Evolutionary conservation across 768 basidiomycete species (phyloP).

Genomic region (Pisolithus microcarpus): DNA sequence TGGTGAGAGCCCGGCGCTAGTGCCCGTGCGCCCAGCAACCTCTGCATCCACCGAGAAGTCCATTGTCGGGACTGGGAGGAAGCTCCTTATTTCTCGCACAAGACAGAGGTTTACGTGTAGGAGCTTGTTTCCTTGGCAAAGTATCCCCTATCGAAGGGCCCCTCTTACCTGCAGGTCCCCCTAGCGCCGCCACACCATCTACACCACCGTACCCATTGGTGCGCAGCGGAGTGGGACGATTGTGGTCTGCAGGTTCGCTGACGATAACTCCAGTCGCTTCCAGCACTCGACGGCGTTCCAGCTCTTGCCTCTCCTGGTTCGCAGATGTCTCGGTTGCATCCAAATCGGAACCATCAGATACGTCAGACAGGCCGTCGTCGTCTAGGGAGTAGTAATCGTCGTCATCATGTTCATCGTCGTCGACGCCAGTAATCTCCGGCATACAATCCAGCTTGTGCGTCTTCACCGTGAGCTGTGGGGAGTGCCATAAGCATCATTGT

Average conservation of each 20-base stretch:
- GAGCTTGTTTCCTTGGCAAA: constrained; percentile 16
- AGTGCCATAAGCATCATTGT: constrained; percentile 18
- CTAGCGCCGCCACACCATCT: neutral
- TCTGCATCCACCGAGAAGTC: no score
- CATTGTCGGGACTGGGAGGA: constrained; percentile 42
- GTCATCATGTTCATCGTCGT: constrained; percentile 21
- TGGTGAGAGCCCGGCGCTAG: no score
- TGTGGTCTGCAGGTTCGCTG: constrained; percentile 12
- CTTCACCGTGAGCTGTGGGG: constrained; percentile 14
- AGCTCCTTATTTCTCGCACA: constrained; percentile 37
- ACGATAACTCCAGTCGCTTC: constrained; percentile 84
- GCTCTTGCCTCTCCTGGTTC: constrained; percentile 55
- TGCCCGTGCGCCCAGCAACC: no score
- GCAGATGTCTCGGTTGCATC: constrained; percentile 37
- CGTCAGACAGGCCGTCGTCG: constrained; percentile 19
- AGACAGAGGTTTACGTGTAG: neutral
- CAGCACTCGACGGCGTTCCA: constrained; percentile 79
- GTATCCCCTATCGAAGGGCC: neutral
- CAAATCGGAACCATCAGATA: constrained; percentile 18
- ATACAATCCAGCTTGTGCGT: neutral
- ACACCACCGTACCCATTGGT: neutral
- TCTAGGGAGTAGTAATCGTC: constrained; percentile 27
- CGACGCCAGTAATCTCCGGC: constrained; percentile 6
- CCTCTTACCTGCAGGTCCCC: neutral
- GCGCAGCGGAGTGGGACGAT: neutral